Percentiles rank a stretch among this genome's conserved stretches.
phyloP scores from a whole-genome alignment of 2,329 filamentous ascomycete genomes.

The Alternaria triticina region DNA sequence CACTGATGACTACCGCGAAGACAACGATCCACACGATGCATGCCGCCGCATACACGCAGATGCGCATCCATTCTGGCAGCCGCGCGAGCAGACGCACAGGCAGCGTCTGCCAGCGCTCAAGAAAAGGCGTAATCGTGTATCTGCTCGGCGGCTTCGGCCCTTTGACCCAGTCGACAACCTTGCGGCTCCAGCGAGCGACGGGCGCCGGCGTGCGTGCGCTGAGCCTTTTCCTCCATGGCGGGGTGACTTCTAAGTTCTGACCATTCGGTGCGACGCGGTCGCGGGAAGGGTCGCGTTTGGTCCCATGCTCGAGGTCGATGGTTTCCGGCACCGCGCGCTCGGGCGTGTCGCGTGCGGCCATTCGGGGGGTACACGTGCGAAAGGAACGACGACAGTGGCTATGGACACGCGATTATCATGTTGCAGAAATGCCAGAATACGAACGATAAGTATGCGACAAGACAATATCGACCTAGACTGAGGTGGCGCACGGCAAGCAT shows the following conservation, averaged over 20 bases:
- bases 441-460: background rate
- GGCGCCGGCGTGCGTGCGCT: conserved; percentile 22
- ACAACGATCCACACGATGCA: conserved; percentile 70
- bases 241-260: background rate
- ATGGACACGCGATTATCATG: conserved; percentile 1
- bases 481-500: conserved; percentile 5
- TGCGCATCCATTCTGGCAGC: conserved; percentile 63
- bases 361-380: background rate
- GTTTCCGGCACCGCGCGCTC: conserved; percentile 4
- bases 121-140: conserved; percentile 57
- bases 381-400: background rate
- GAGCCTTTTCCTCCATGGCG: conserved; percentile 17
- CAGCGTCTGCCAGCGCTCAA: conserved; percentile 70
- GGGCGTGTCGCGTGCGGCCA: conserved; percentile 6
- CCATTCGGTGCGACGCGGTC: conserved; percentile 1
- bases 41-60: conserved; percentile 62
- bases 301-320: conserved; percentile 17
- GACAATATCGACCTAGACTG: background rate
- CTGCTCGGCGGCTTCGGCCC: conserved; percentile 53
- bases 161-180: conserved; percentile 51
- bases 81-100: conserved; percentile 67
- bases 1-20: conserved; percentile 71
- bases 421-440: background rate
- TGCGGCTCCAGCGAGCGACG: conserved; percentile 20
- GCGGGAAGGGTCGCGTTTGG: background rate